These are phyloP conservation scores for Prunus mira DNA, from an alignment of 306 rosid genomes.

Conservation along the genomic window DNA sequence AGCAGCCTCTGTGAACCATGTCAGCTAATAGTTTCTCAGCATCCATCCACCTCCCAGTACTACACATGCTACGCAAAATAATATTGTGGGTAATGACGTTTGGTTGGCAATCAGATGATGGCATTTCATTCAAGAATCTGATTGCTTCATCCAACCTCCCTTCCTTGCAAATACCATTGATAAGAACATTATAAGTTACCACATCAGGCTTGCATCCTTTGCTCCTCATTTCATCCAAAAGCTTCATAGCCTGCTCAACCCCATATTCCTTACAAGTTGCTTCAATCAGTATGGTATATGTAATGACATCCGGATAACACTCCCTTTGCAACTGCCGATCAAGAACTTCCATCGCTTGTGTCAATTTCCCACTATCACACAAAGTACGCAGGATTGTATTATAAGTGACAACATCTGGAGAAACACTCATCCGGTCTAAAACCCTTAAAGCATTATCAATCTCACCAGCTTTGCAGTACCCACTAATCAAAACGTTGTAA, in stretches of 20 bases:
- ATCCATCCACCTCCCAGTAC: conserved; percentile 95
- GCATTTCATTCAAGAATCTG: conserved; percentile 54
- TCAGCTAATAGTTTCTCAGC: conserved; percentile 73
- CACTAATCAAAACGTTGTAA: conserved; percentile 81
- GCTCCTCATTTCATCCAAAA: conserved; percentile 79
- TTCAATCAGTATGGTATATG: conserved; percentile 86
- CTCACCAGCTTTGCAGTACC: conserved; percentile 84
- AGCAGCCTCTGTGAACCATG: conserved; percentile 79
- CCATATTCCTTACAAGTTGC: conserved; percentile 90
- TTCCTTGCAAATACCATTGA: conserved; percentile 89
- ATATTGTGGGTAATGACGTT: conserved; percentile 81
- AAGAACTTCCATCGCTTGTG: conserved; percentile 89
- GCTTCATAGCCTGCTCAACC: conserved; percentile 81
- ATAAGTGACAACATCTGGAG: conserved; percentile 85
- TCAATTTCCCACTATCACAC: conserved; percentile 76
- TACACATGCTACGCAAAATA: conserved; percentile 83
- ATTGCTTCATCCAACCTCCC: conserved; percentile 87
- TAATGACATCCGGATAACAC: conserved; percentile 91
- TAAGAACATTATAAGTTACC: conserved; percentile 84
- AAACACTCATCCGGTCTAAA: conserved; percentile 79
- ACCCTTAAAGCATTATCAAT: conserved; percentile 66
- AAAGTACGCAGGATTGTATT: conserved; percentile 75
- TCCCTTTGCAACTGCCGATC: conserved; percentile 64
- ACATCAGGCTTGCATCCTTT: conserved; percentile 93
- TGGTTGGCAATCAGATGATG: conserved; percentile 69